These are phyloP conservation scores for Trichoderma citrinoviride DNA, from an alignment of 2,329 filamentous ascomycete genomes.

Conservation along the genomic window DNA sequence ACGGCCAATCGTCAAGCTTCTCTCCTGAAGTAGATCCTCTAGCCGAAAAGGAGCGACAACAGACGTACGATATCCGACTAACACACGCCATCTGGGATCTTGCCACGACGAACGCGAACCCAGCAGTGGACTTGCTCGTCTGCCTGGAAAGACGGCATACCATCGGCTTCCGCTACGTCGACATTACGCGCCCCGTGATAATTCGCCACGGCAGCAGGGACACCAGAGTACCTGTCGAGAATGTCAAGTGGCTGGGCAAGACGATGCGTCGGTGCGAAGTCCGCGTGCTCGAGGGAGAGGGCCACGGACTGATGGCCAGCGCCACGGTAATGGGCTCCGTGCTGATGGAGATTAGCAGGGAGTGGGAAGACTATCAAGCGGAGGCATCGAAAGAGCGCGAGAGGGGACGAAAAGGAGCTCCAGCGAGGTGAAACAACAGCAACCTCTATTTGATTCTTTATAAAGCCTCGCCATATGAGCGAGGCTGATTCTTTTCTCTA, in stretches of 20 bases:
- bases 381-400: constrained; percentile 50
- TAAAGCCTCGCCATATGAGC: background rate
- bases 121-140: constrained; percentile 86
- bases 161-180: constrained; percentile 95
- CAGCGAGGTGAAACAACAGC: constrained; percentile 26
- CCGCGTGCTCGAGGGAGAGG: constrained; percentile 82
- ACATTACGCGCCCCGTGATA: constrained; percentile 85
- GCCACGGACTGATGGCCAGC: constrained; percentile 94
- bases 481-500: background rate
- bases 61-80: constrained; percentile 76
- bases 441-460: background rate
- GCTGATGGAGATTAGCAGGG: constrained; percentile 88
- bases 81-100: constrained; percentile 94
- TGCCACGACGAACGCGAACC: constrained; percentile 87
- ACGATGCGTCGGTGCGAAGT: constrained; percentile 94
- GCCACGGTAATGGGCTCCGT: constrained; percentile 90
- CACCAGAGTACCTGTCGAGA: constrained; percentile 88
- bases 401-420: constrained; percentile 31
- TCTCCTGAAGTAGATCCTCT: constrained; percentile 59
- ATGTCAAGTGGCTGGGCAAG: constrained; percentile 90
- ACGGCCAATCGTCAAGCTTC: constrained; percentile 38
- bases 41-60: constrained; percentile 68
- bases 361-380: constrained; percentile 83
- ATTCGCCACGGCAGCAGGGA: constrained; percentile 94
- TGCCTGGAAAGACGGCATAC: constrained; percentile 87